phyloP scores from a whole-genome alignment of 139 green algal genomes.

The Tetraselmis chui region DNA sequence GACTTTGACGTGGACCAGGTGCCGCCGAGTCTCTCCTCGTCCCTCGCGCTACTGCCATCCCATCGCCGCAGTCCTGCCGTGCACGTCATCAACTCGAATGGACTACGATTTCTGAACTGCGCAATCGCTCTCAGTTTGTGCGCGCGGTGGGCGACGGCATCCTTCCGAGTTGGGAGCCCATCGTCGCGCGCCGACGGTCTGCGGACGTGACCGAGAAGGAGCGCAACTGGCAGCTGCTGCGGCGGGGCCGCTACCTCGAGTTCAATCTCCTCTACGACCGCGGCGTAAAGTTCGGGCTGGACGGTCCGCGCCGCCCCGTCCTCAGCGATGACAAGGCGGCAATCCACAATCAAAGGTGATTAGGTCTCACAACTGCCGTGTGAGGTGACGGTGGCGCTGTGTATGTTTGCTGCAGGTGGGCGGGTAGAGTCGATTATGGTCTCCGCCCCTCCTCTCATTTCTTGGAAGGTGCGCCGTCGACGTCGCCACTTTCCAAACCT shows the following conservation, averaged over 20 bases:
- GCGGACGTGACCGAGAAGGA: conserved; percentile 59
- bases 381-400: no score
- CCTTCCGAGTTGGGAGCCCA: conserved; percentile 64
- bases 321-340: not conserved
- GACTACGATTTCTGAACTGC: no score
- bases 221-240: conserved; percentile 83
- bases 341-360: no score
- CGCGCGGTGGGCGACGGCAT: conserved; percentile 54
- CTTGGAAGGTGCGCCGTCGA: conserved; percentile 48
- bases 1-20: conserved; percentile 4
- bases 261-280: conserved; percentile 99
- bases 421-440: conserved; percentile 96
- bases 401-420: conserved; percentile 68
- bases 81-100: no score
- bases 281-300: conserved; percentile 77
- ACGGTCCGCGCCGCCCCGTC: not conserved
- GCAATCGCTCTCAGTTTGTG: no score
- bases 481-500: no score
- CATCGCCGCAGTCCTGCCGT: no score
- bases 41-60: no score
- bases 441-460: conserved; percentile 77
- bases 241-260: conserved; percentile 85
- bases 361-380: no score
- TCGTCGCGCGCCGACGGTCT: conserved; percentile 38
- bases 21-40: no score